Evolutionary conservation across 2,329 filamentous ascomycete species (phyloP).

Genomic region (Trichoderma sp.): DNA sequence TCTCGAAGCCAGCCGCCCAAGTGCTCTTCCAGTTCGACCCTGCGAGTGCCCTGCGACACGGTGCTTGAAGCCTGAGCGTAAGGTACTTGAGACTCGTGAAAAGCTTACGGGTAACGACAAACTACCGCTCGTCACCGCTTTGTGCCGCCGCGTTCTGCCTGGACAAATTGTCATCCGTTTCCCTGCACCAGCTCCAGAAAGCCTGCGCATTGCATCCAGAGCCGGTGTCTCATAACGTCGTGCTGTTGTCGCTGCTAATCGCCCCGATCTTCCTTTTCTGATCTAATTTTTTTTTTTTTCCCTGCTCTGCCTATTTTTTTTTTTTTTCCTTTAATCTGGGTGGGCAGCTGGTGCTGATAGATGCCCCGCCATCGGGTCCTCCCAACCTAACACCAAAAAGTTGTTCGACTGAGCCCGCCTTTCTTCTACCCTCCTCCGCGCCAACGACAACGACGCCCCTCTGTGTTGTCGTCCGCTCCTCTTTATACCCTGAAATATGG

Average conservation of each 20-base stretch:
- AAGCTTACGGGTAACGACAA: conserved; percentile 4
- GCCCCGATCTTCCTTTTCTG: conserved; percentile 13
- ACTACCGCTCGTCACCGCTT: conserved; percentile 11
- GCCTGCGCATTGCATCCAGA: background rate
- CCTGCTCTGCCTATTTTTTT: background rate
- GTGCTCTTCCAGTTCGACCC: conserved; percentile 6
- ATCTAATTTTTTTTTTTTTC: conserved; percentile 21
- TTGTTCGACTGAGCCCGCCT: conserved; percentile 21
- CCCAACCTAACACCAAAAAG: conserved; percentile 29
- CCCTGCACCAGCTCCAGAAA: background rate
- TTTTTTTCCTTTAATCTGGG: conserved; percentile 16
- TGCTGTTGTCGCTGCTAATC: conserved; percentile 7
- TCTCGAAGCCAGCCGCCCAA: background rate
- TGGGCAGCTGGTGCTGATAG: conserved; percentile 27
- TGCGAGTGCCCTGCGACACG: background rate
- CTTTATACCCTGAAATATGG: conserved; percentile 56
- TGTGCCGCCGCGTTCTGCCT: conserved; percentile 19
- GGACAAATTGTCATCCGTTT: background rate
- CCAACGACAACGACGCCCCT: conserved; percentile 37
- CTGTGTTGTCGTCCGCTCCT: conserved; percentile 34
- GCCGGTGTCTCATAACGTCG: background rate
- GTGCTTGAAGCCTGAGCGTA: background rate
- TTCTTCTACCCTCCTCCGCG: conserved; percentile 30
- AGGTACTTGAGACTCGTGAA: background rate
- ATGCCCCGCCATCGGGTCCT: conserved; percentile 31